These are phyloP conservation scores for Furcasterigmium sp. DNA, from an alignment of 2,329 filamentous ascomycete species.

Conservation along the genomic window DNA sequence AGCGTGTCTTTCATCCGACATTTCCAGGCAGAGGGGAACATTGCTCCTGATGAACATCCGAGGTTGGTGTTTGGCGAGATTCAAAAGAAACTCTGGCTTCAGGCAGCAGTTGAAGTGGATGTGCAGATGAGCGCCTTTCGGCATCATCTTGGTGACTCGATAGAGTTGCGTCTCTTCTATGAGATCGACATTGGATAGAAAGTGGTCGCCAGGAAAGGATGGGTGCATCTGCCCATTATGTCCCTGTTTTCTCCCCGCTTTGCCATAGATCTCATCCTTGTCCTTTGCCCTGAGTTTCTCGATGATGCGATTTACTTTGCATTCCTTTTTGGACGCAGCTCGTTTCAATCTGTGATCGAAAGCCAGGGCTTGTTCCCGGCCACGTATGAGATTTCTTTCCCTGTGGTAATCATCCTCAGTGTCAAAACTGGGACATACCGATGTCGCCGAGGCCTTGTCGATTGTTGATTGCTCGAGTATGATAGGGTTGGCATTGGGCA, in stretches of 20 bases:
- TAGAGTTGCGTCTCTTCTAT: constrained; percentile 54
- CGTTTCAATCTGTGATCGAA: constrained; percentile 33
- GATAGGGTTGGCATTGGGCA: background rate
- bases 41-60: constrained; percentile 68
- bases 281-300: constrained; percentile 30
- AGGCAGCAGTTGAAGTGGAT: constrained; percentile 77
- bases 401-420: constrained; percentile 22
- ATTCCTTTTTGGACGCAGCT: constrained; percentile 27
- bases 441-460: constrained; percentile 2
- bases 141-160: constrained; percentile 50
- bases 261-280: constrained; percentile 26
- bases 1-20: constrained; percentile 1
- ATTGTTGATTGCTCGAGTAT: background rate
- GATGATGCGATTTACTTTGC: constrained; percentile 32
- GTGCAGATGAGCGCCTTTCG: constrained; percentile 69
- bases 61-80: constrained; percentile 46
- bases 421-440: background rate
- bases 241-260: constrained; percentile 24
- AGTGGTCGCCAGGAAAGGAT: constrained; percentile 50
- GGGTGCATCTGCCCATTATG: constrained; percentile 37
- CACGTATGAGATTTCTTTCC: constrained; percentile 21
- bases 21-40: constrained; percentile 27
- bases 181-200: constrained; percentile 47
- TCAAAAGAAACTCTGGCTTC: constrained; percentile 52
- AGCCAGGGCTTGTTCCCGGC: constrained; percentile 26